Conservation (phyloP, 2,329 filamentous ascomycete species). For the Penicillium sp. region DNA sequence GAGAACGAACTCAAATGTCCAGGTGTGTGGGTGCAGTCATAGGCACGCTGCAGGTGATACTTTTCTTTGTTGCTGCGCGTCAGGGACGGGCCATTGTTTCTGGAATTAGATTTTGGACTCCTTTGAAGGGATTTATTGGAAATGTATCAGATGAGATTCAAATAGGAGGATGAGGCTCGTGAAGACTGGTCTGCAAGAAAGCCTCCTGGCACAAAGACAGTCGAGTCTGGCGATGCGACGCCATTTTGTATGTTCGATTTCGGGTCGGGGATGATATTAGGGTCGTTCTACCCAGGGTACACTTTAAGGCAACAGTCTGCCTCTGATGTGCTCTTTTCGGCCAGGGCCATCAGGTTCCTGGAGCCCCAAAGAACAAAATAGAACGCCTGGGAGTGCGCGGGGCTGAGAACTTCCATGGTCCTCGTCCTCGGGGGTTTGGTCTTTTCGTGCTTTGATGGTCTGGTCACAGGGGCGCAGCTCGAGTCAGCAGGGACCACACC, state of each 20-base stretch:
- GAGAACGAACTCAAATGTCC: background rate
- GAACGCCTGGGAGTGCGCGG: background rate
- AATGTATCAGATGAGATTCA: background rate
- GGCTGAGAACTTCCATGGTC: background rate
- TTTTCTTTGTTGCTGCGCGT: conserved; percentile 3
- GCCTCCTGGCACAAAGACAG: background rate
- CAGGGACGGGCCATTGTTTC: background rate
- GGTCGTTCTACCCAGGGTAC: background rate
- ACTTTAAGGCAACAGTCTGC: conserved; percentile 9
- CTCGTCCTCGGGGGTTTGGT: background rate
- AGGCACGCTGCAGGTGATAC: conserved; percentile 31
- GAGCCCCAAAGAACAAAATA: background rate
- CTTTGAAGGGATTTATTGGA: background rate
- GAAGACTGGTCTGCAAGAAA: background rate
- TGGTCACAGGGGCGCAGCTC: conserved; percentile 27
- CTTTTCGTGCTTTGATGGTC: conserved; percentile 15
- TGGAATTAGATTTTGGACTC: background rate
- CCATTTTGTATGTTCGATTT: conserved; percentile 1
- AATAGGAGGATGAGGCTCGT: background rate
- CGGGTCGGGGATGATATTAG: background rate
- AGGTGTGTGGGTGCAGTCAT: conserved; percentile 31
- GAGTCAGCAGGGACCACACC: conserved; percentile 28
- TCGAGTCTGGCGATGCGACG: background rate
- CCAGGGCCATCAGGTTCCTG: too few species aligned
- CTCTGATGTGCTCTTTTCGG: background rate